Conservation (phyloP, 768 basidiomycete species). For the Cytidiella melzeri region DNA sequence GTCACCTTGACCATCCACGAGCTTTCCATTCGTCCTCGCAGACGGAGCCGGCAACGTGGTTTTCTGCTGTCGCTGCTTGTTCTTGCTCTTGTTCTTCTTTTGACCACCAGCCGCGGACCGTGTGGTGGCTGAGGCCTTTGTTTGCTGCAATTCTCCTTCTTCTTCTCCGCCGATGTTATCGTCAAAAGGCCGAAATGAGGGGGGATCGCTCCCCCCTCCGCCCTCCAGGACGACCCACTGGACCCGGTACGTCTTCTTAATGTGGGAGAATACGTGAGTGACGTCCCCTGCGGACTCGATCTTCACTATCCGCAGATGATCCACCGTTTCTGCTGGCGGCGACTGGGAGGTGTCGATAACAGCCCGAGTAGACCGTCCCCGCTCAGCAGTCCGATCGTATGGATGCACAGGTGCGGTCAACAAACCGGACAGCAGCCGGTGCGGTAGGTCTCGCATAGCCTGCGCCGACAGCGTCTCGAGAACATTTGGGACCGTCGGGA, state of each 20-base stretch:
- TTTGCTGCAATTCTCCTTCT: no score
- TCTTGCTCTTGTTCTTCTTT: conserved; percentile 2
- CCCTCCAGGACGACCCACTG: conserved; percentile 68
- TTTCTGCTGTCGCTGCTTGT: background rate
- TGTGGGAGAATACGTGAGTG: conserved; percentile 84
- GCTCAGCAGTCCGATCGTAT: conserved; percentile 5
- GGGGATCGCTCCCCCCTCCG: conserved; percentile 39
- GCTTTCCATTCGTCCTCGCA: background rate
- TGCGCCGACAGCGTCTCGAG: conserved; percentile 34
- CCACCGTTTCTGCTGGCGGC: conserved; percentile 3
- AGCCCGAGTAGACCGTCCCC: conserved; percentile 8
- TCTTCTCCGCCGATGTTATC: conserved; percentile 6
- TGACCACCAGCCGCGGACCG: background rate
- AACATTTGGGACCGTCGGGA: conserved; percentile 63
- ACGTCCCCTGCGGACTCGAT: conserved; percentile 57
- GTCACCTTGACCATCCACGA: conserved; percentile 2
- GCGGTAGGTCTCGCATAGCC: conserved; percentile 28
- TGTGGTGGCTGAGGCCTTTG: background rate
- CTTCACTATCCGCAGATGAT: conserved; percentile 33
- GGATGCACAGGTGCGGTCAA: conserved; percentile 28
- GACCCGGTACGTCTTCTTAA: conserved; percentile 76
- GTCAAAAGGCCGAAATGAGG: conserved; percentile 12
- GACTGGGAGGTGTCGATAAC: background rate
- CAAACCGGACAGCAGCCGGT: conserved; percentile 33
- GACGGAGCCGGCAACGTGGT: background rate